Base-by-base conservation (phyloP, 1,139 yeast genomes). In the Candida albicans region DNA sequence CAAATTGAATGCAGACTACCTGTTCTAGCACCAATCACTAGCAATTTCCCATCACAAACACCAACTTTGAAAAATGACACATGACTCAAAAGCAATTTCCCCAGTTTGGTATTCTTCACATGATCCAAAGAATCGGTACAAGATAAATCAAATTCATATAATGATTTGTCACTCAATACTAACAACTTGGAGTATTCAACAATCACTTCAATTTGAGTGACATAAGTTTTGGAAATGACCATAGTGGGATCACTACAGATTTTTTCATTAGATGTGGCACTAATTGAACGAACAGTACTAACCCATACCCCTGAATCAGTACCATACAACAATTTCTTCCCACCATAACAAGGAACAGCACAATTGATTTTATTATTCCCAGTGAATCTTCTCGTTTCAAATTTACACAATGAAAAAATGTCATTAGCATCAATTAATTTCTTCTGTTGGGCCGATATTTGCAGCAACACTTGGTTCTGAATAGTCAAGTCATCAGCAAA, bases 331-430 rank as follows among this genome's bases (percentile, higher is more conserved):
- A 91, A 68, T 62, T 91, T 88, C 52, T 96, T 80, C 22, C 99
- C 98, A 45, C 97, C 97, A 58, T 93, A 96, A 61, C 91, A 85
- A 28, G 97, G 96, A 31, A 88, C 91, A 26, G 93, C 95, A 70
- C 98, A 90, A 58, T 88, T 90, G 53, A 93, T 89, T 51, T 85
- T 81, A 50, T 73, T 73, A 58, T 88, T 87, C 24, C 84, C 82
- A 39, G 72, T 70, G 63, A 91, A 91, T 57, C 84, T 81, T 55
- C 82, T 77, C 35, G 86, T 88, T 63, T 82, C 90, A 52, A 78
- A 79, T 52, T 87, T 86, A 28, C 84, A 83, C 50, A 84, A 68
- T 4, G 95, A 84, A 63, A 88, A 90, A 49, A 91, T 86, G 56
- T 89, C 95, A 49, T 89, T 80, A 46, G 81, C 79, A 45, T 77